Evolutionary conservation across 108 stramenopile genomes (phyloP), one percentile per base, ranked within the genome.

Genomic region (Cyclotella distinguenda): DNA sequence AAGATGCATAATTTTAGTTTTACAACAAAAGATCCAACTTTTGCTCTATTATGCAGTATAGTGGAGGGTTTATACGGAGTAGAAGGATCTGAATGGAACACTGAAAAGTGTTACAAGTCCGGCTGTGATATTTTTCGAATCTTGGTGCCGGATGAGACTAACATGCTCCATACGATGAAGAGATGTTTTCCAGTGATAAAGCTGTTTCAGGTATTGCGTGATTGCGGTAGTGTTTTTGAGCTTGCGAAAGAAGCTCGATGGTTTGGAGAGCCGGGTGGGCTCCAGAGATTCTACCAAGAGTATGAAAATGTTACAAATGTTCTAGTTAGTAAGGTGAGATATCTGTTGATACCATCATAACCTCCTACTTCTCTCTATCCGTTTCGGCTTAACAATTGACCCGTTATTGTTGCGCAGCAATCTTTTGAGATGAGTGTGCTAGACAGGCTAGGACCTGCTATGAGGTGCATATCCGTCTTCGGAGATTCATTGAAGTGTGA

Each of bases 221-320:
- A 30, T 46, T 68, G 67, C 47, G 36, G 67, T 18, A 15, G 46
- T 16, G 26, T 62, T 48, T 44, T 60, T 36, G 13, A 31, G 23
- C 27, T 68, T 23, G 67, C 67, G 19, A 43, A 26, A 12, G 67
- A 68, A 16, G 50, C 47, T 16, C 34, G 32, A 10, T 68, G 67
- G 67, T 62, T 68, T 32, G 67, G 67, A 12, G 60, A 48, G 36
- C n/a, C n/a, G n/a, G 60, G 62, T 19, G 67, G 67, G 2, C 23
- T 68, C n/a, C 3, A 32, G 7, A 49, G 34, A 30, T 68, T 68
- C 30, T 68, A 62, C 26, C 10, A 61, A 23, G 67, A 68, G 36
- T 68, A 31, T 13, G 25, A 19, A 19, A 68, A 68, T 50, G 67
- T 68, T 15, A 68, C 35, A 31, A 62, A 68, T 32, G 44, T 60